Evolutionary conservation across 2,329 filamentous ascomycete genomes (phyloP).

Genomic region (Zymoseptoria brevis): DNA sequence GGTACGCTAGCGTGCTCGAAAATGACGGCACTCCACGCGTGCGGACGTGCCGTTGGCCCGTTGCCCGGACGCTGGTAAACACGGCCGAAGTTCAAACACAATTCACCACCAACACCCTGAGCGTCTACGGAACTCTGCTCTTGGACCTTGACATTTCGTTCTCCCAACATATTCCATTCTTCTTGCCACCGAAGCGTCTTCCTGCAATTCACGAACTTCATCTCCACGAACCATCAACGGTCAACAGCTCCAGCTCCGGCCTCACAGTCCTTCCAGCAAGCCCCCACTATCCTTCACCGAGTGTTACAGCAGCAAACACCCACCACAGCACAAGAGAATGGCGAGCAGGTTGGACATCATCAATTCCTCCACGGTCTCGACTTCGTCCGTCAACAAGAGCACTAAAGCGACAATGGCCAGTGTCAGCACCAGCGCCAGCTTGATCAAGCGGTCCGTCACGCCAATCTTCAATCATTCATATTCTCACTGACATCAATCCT

Average conservation of each 20-base stretch:
- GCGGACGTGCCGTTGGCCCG: too few relatives aligned
- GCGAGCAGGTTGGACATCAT: constrained; percentile 26
- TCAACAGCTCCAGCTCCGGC: neutral
- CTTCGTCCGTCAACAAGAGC: constrained; percentile 27
- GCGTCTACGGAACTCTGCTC: neutral
- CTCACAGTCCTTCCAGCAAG: neutral
- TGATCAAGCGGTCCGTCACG: constrained; percentile 39
- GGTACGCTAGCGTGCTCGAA: too few relatives aligned
- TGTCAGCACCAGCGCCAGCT: constrained; percentile 32
- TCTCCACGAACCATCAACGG: too few relatives aligned
- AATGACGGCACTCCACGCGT: too few relatives aligned
- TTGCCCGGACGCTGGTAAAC: neutral
- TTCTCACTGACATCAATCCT: neutral
- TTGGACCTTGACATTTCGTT: neutral
- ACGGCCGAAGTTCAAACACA: neutral
- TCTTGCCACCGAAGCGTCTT: neutral
- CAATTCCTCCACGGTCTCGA: constrained; percentile 22
- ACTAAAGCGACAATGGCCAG: constrained; percentile 19
- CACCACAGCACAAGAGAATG: constrained; percentile 14
- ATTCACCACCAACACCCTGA: neutral
- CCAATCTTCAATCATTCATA: neutral
- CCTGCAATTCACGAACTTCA: neutral
- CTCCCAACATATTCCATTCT: neutral
- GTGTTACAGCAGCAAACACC: neutral
- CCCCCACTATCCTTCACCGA: neutral